phyloP scores from a whole-genome alignment of 108 stramenopile genomes.

The Skeletonema menzelii region DNA sequence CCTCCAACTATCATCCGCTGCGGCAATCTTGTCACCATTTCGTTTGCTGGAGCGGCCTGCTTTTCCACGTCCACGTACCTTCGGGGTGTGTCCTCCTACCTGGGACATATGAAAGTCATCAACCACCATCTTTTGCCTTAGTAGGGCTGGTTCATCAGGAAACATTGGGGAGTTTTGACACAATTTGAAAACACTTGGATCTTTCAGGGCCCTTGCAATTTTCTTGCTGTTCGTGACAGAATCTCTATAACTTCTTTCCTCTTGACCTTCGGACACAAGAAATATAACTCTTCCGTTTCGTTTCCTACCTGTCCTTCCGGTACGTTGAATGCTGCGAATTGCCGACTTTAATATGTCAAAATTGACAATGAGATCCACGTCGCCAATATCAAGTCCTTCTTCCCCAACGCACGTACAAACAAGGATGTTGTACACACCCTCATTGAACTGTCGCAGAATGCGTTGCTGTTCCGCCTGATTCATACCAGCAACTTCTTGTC shows the following conservation, averaged over 20 bases:
- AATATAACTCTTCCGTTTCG: slow-evolving; percentile 87
- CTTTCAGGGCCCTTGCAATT: slow-evolving; percentile 59
- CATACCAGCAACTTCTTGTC: slow-evolving; percentile 60
- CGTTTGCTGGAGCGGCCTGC: slow-evolving; percentile 5
- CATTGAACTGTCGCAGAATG: slow-evolving; percentile 78
- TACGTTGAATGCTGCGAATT: slow-evolving; percentile 87
- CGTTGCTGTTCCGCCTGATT: slow-evolving; percentile 85
- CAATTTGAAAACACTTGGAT: slow-evolving; percentile 57
- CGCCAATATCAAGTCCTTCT: slow-evolving; percentile 96
- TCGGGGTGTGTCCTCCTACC: slow-evolving; percentile 58
- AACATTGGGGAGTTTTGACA: slow-evolving; percentile 55
- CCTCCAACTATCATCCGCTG: slow-evolving; percentile 42
- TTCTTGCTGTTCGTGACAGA: slow-evolving; percentile 43
- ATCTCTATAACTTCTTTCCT: slow-evolving; percentile 53
- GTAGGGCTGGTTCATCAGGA: slow-evolving; percentile 40
- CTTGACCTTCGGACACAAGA: slow-evolving; percentile 72
- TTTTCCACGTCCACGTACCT: slow-evolving; percentile 13
- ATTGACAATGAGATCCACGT: slow-evolving; percentile 95
- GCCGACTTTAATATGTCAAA: slow-evolving; percentile 86
- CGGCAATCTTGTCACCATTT: slow-evolving; percentile 1
- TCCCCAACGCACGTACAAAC: slow-evolving; percentile 95
- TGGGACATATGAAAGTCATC: slow-evolving; percentile 52
- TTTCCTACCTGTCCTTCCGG: slow-evolving; percentile 91
- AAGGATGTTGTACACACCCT: slow-evolving; percentile 84
- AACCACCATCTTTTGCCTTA: slow-evolving; percentile 43